Base-by-base conservation (phyloP, 768 basidiomycete genomes). In the Tulasnella sp. region DNA sequence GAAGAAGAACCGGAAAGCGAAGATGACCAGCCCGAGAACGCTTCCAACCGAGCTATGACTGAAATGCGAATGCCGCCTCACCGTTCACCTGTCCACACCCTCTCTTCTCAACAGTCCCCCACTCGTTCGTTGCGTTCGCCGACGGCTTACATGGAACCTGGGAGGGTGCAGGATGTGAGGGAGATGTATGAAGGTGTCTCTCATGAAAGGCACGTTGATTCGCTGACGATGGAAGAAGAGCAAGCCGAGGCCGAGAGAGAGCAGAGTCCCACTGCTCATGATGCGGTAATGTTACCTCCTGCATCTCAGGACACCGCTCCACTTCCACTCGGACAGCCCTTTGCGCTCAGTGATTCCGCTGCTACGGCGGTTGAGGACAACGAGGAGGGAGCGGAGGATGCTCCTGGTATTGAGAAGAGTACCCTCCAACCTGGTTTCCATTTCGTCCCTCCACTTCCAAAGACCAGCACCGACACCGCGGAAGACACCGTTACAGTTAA, bases 1-100 rank as follows among this genome's bases (percentile, higher is more conserved):
- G 49, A 39, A 9, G 73, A 74, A 34, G 73, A 58, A n/a, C 40
- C 71, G 22, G 40, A 72, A n/a, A 49, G 49, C 25, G 71, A 72
- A 31, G 71, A 72, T 31, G 71, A 49, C 14, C 19, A 31, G 71
- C 7, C 36, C 40, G 40, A 72, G 42, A 64, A 64, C 58, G 58
- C 58, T 12, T 31, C 58, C 38, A 39, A 45, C 71, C 25, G 71
- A 31, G 71, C 71, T 9, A 34, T 45, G 38, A 25, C 58, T 34
- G 58, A 64, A 34, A 64, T 64, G 58, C 58, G 58, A 11, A 64
- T 64, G 58, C 58, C 58, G 12, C 58, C 58, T 34, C 58, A 64
- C 31, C 58, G 31, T 34, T 64, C 58, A 29, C 58, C 58, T 12
- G 58, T 64, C 14, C 58, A 11, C 31, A 34, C 8, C 31, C 3